A percentile compares a stretch with the other conserved stretches of the same genome.
Conservation (phyloP, 495 filamentous ascomycete species). For the Hypoxylon crocopeplum region DNA sequence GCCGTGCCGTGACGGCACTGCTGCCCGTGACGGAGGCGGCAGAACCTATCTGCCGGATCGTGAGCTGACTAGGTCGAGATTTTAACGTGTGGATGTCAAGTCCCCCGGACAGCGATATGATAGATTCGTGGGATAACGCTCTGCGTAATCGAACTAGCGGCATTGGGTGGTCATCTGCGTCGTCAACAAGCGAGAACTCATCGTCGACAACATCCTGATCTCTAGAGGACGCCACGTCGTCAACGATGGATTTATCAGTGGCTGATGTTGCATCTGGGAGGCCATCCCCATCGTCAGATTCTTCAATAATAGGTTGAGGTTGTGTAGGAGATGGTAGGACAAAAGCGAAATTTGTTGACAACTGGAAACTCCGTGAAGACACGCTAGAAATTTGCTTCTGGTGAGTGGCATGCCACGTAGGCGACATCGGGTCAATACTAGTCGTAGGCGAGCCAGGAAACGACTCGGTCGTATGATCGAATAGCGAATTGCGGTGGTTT, state of each 20-base stretch:
- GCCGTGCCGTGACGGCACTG: conserved; percentile 49
- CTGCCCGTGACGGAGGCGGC: conserved; percentile 51
- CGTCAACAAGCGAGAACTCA: conserved; percentile 11
- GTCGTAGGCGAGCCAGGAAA: conserved; percentile 79
- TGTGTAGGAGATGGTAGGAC: conserved; percentile 20
- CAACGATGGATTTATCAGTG: conserved; percentile 26
- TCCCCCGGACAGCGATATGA: conserved; percentile 60
- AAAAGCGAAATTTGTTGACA: conserved; percentile 28
- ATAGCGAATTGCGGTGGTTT: conserved; percentile 74
- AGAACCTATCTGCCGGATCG: conserved; percentile 52
- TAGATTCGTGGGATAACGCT: conserved; percentile 59
- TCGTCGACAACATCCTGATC: conserved; percentile 9
- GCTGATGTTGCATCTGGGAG: conserved; percentile 17
- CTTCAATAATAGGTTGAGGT: conserved; percentile 38
- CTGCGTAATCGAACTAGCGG: conserved; percentile 42
- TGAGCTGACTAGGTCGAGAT: conserved; percentile 58
- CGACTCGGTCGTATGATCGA: conserved; percentile 70
- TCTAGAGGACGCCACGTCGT: conserved; percentile 24
- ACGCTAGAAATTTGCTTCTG: conserved; percentile 61
- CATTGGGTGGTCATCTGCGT: conserved; percentile 19
- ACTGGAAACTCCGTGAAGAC: conserved; percentile 56
- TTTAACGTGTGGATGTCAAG: conserved; percentile 64
- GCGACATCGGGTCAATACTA: conserved; percentile 65
- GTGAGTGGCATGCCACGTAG: conserved; percentile 57
- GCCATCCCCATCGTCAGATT: conserved; percentile 31